A percentile compares a stretch with the other conserved stretches of the same genome.
Conservation (phyloP, 768 basidiomycete genomes). For the Collybia sordida region DNA sequence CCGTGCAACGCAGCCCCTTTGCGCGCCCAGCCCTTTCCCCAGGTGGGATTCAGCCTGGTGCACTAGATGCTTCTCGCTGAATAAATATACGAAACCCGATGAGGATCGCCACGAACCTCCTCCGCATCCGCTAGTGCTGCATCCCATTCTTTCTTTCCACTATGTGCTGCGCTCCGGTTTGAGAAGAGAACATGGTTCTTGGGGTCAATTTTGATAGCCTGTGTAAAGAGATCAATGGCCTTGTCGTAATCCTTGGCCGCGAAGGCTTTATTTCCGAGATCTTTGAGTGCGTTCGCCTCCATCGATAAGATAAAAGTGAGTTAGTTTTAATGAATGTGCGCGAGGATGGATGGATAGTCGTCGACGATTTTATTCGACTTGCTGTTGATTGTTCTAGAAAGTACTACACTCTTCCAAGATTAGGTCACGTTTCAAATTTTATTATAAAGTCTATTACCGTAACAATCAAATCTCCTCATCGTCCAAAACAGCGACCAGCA, state of each 20-base stretch:
- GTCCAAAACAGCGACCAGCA: no score
- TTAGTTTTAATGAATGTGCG: no score
- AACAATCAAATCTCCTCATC: no score
- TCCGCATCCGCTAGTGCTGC: constrained; percentile 87
- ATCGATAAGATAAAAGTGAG: constrained; percentile 1
- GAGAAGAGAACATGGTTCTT: constrained; percentile 89
- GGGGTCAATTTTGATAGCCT: constrained; percentile 82
- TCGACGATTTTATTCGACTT: constrained; percentile 15
- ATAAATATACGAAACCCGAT: constrained; percentile 9
- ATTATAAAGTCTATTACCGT: no score
- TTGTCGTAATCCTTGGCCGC: constrained; percentile 88
- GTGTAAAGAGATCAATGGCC: constrained; percentile 79
- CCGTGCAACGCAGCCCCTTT: constrained; percentile 95
- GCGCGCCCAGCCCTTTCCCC: constrained; percentile 89
- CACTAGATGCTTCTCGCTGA: constrained; percentile 47
- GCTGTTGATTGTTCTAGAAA: constrained; percentile 25
- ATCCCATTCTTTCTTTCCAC: constrained; percentile 78
- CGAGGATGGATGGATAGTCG: no score
- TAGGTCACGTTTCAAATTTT: constrained; percentile 18
- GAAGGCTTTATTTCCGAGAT: constrained; percentile 95
- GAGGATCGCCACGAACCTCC: constrained; percentile 52
- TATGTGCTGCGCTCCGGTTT: constrained; percentile 88
- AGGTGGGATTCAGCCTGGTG: constrained; percentile 72
- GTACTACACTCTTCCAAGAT: constrained; percentile 16
- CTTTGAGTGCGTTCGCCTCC: constrained; percentile 69